These are phyloP conservation scores for Pestalotiopsis sp. DNA, from an alignment of 2,329 filamentous ascomycete genomes.

Conservation along the genomic window DNA sequence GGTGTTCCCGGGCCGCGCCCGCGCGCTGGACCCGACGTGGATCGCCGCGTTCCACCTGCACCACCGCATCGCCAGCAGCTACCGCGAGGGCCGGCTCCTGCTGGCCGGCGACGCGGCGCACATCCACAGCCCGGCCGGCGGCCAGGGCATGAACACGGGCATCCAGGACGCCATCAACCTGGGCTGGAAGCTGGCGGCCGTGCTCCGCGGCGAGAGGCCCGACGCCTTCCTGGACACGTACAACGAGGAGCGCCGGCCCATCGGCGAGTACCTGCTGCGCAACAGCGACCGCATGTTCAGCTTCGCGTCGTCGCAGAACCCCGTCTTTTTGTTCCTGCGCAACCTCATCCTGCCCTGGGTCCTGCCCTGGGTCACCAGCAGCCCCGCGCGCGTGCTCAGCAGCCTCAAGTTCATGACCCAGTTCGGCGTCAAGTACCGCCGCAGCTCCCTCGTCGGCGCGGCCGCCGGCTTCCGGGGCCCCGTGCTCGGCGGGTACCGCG, in stretches of 20 bases:
- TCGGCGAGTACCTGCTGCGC: constrained; percentile 44
- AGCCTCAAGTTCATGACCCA: constrained; percentile 41
- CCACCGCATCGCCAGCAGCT: constrained; percentile 35
- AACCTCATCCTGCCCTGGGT: constrained; percentile 40
- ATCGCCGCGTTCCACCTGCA: constrained; percentile 49
- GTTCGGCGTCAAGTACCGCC: constrained; percentile 44
- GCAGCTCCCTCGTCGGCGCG: constrained; percentile 38
- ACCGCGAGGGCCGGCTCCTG: constrained; percentile 51
- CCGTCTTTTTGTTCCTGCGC: constrained; percentile 37
- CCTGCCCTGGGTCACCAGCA: constrained; percentile 35
- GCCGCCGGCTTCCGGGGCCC: constrained; percentile 32
- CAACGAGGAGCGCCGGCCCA: constrained; percentile 47
- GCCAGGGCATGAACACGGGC: constrained; percentile 61
- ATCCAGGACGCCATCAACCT: constrained; percentile 57
- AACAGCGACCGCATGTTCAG: constrained; percentile 45
- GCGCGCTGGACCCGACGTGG: constrained; percentile 37
- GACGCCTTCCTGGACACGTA: constrained; percentile 49
- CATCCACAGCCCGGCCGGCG: constrained; percentile 56
- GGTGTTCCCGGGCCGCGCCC: constrained; percentile 31
- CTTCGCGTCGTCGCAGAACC: constrained; percentile 37
- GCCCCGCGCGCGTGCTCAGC: constrained; percentile 20
- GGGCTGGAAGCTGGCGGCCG: constrained; percentile 55
- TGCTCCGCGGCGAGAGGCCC: constrained; percentile 32
- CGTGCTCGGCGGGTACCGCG: constrained; percentile 49
- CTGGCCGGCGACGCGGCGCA: constrained; percentile 61